These are phyloP conservation scores for Circinella umbellata DNA, from an alignment of 371 early-diverging fungal genomes.

Conservation along the genomic window DNA sequence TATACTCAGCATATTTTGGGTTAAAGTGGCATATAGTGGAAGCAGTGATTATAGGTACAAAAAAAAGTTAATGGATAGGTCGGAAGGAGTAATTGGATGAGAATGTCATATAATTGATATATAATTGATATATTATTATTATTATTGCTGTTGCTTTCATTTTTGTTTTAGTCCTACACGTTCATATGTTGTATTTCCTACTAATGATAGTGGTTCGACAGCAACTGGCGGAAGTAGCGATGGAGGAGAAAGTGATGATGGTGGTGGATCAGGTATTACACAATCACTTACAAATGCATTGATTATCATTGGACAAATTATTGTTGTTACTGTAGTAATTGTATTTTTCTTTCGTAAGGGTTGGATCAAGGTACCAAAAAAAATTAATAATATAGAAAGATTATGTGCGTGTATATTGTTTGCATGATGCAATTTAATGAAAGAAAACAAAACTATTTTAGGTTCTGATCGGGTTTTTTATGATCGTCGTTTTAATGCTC, in stretches of 20 bases:
- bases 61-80: neutral
- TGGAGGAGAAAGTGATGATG: neutral
- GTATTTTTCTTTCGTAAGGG: constrained; percentile 77
- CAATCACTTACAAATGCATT: constrained; percentile 67
- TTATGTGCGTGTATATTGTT: neutral
- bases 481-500: constrained; percentile 70
- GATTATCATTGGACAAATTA: constrained; percentile 79
- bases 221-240: neutral
- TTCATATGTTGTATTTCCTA: constrained; percentile 47
- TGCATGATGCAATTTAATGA: neutral
- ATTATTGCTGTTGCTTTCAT: neutral
- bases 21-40: constrained; percentile 70
- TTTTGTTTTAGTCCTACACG: constrained; percentile 47
- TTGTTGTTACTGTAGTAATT: constrained; percentile 79
- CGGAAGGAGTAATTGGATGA: too few species aligned
- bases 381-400: neutral
- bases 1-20: constrained; percentile 81
- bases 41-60: constrained; percentile 62
- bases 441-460: constrained; percentile 21
- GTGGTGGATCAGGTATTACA: constrained; percentile 21
- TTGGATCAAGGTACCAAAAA: constrained; percentile 65
- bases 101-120: too few species aligned
- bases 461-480: constrained; percentile 77
- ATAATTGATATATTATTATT: too few species aligned
- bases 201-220: constrained; percentile 10